phyloP scores from a whole-genome alignment of 2,329 filamentous ascomycete species.

The Paecilomyces sp. region DNA sequence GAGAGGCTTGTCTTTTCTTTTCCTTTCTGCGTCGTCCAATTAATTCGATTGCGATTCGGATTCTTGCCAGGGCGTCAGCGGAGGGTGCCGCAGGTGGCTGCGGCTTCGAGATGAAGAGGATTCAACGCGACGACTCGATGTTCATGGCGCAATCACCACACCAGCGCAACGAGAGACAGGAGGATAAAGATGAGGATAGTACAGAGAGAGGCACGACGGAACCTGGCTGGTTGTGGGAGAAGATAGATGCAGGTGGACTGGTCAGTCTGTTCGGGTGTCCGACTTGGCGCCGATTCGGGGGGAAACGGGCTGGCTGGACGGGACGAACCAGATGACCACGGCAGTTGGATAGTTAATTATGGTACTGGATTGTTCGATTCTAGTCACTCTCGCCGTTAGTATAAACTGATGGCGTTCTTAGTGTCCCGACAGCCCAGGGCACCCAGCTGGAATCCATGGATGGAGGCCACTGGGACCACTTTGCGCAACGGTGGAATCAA shows the following conservation, averaged over 20 bases:
- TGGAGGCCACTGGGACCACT: background rate
- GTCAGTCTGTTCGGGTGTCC: background rate
- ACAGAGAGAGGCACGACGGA: background rate
- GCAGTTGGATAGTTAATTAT: background rate
- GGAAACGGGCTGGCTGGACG: background rate
- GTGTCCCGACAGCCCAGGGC: background rate
- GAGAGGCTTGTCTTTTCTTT: background rate
- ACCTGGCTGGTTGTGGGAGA: background rate
- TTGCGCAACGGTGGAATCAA: too few relatives aligned
- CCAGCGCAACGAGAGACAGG: background rate
- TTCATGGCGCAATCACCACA: background rate
- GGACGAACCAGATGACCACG: background rate
- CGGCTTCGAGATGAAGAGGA: background rate
- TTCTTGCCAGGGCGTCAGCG: background rate
- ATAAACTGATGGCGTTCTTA: background rate
- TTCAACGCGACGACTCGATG: background rate
- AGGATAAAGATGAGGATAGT: background rate
- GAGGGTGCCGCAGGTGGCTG: conserved; percentile 12
- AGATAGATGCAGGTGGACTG: background rate
- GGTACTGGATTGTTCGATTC: too few relatives aligned
- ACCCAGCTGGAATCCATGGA: background rate
- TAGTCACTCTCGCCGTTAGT: too few relatives aligned
- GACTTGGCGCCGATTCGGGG: background rate
- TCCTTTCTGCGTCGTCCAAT: background rate
- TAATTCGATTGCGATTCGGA: background rate